Percentiles rank a stretch among this genome's conserved stretches.
These are phyloP conservation scores for Glaciozyma martinii DNA, from an alignment of 768 basidiomycete genomes.

Conservation along the genomic window DNA sequence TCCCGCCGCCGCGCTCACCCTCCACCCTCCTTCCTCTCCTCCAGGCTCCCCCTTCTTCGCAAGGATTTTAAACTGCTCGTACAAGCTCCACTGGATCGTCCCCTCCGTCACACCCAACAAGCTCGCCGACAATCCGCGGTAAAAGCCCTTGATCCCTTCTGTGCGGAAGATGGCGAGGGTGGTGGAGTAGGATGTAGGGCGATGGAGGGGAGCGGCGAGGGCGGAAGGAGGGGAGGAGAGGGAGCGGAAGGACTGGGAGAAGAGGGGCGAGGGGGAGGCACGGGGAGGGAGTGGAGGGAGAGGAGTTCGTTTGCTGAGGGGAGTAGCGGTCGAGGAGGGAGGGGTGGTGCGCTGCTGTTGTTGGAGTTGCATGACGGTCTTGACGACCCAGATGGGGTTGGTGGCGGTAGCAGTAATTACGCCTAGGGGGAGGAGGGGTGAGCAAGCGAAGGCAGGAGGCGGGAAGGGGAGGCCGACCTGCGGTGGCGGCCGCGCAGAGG, in stretches of 20 bases:
- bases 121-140: constrained; percentile 89
- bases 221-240: constrained; percentile 16
- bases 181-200: constrained; percentile 32
- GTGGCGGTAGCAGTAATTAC: constrained; percentile 79
- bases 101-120: constrained; percentile 93
- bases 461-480: constrained; percentile 38
- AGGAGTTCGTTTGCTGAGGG: constrained; percentile 36
- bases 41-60: constrained; percentile 45
- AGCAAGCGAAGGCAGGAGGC: no score
- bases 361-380: constrained; percentile 80
- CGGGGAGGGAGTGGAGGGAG: constrained; percentile 3
- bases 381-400: constrained; percentile 99
- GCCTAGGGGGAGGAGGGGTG: constrained; percentile 42
- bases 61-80: constrained; percentile 78
- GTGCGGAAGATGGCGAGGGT: constrained; percentile 66
- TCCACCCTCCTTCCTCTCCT: constrained; percentile 54
- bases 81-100: constrained; percentile 94
- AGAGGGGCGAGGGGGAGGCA: constrained; percentile 7
- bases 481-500: constrained; percentile 70
- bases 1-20: constrained; percentile 82
- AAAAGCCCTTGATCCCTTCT: constrained; percentile 80
- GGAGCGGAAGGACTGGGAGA: constrained; percentile 30
- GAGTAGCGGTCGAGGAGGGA: constrained; percentile 2
- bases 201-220: constrained; percentile 6
- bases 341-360: constrained; percentile 11